Percentiles rank a stretch among this genome's conserved stretches.
Evolutionary conservation across 345 rosid genomes (phyloP).

Genomic region (Firmiana major): DNA sequence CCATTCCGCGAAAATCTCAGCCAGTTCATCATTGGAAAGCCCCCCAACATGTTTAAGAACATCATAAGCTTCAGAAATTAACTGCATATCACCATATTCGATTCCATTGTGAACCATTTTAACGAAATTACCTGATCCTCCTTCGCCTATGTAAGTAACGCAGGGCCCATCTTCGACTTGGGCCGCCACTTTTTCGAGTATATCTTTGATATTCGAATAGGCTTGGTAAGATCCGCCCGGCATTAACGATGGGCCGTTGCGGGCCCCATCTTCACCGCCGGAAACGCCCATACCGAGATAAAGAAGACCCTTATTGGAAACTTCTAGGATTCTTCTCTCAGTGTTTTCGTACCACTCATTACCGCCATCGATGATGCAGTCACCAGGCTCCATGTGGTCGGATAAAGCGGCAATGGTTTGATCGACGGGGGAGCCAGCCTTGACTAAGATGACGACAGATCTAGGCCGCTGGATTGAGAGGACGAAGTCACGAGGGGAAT

Average conservation of each 20-base stretch:
- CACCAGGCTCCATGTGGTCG: slow-evolving; percentile 75
- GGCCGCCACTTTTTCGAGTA: slow-evolving; percentile 73
- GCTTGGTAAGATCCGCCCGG: slow-evolving; percentile 87
- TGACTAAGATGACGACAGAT: slow-evolving; percentile 90
- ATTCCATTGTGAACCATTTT: slow-evolving; percentile 98
- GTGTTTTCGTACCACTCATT: slow-evolving; percentile 95
- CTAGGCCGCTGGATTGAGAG: slow-evolving; percentile 80
- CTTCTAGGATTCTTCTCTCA: slow-evolving; percentile 76
- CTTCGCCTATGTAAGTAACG: slow-evolving; percentile 87
- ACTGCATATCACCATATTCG: slow-evolving; percentile 96
- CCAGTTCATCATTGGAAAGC: slow-evolving; percentile 57
- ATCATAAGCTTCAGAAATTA: slow-evolving; percentile 89
- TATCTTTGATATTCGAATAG: slow-evolving; percentile 60
- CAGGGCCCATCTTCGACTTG: slow-evolving; percentile 97
- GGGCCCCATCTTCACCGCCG: slow-evolving; percentile 95
- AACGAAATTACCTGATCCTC: slow-evolving; percentile 91
- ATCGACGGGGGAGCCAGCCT: slow-evolving; percentile 89
- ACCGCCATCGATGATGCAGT: slow-evolving; percentile 88
- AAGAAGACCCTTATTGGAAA: slow-evolving; percentile 46
- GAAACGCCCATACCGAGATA: slow-evolving; percentile 96
- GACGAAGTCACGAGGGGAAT: slow-evolving; percentile 76
- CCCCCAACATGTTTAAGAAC: slow-evolving; percentile 90
- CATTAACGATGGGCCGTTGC: slow-evolving; percentile 87
- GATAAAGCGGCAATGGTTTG: slow-evolving; percentile 77
- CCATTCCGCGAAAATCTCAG: slow-evolving; percentile 69